Conservation (phyloP, 257 asterid genomes). For the Eustoma russellianum region DNA sequence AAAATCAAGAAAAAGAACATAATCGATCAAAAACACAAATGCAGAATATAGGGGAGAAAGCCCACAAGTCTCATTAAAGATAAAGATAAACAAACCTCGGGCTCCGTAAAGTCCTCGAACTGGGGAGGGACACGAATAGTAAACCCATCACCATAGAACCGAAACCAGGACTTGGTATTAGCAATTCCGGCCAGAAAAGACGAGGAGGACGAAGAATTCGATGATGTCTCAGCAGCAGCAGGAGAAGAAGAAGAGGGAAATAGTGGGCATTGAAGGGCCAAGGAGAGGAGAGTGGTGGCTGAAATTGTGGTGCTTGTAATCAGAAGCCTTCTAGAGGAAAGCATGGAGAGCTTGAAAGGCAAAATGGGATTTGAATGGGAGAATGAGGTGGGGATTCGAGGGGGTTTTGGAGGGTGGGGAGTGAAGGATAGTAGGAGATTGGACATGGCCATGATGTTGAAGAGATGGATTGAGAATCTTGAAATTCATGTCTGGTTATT, state of each 20-base stretch:
- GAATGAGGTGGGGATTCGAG: slow-evolving; percentile 8
- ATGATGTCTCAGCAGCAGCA: slow-evolving; percentile 24
- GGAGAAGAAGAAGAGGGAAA: slow-evolving; percentile 25
- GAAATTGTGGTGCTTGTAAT: slow-evolving; percentile 36
- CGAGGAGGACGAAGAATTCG: slow-evolving; percentile 18
- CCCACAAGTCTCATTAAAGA: no score
- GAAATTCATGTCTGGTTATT: slow-evolving; percentile 15
- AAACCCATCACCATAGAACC: slow-evolving; percentile 78
- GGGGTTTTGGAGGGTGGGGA: slow-evolving; percentile 26
- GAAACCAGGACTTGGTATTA: slow-evolving; percentile 85
- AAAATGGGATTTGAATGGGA: slow-evolving; percentile 3
- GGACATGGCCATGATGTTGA: slow-evolving; percentile 25
- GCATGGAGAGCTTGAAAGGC: slow-evolving; percentile 7
- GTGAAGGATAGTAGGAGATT: slow-evolving; percentile 24
- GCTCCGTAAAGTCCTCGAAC: slow-evolving; percentile 70
- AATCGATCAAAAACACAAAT: no score
- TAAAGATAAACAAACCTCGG: slow-evolving; percentile 43
- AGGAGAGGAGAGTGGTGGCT: slow-evolving; percentile 11
- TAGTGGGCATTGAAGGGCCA: slow-evolving; percentile 18
- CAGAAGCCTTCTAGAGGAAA: slow-evolving; percentile 39
- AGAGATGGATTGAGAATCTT: slow-evolving; percentile 4
- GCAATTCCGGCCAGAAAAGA: slow-evolving; percentile 67
- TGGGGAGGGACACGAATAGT: slow-evolving; percentile 85
- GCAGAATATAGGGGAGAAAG: no score
- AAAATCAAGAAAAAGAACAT: no score